Evolutionary conservation across 768 basidiomycete species (phyloP).

Genomic region (Tylopilus intermedius): DNA sequence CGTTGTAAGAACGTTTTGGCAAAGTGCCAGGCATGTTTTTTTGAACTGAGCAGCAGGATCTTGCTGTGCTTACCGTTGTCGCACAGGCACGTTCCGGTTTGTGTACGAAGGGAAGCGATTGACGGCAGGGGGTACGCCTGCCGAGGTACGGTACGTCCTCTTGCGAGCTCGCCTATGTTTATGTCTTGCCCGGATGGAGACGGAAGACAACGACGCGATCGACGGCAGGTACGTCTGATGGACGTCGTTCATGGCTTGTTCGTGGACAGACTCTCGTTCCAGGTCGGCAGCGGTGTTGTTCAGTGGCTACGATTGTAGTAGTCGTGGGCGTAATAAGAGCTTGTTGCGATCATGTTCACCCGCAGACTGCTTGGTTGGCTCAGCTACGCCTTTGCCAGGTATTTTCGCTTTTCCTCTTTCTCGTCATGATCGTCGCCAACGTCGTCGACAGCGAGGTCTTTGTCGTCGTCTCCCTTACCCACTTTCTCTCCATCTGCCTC

Average conservation of each 20-base stretch:
- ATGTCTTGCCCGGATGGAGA: slow-evolving; percentile 35
- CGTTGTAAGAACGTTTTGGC: slow-evolving; percentile 3
- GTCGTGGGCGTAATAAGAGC: neutral
- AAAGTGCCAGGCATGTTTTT: slow-evolving; percentile 47
- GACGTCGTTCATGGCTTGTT: neutral
- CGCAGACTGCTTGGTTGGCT: slow-evolving; percentile 66
- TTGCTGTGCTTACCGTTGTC: neutral
- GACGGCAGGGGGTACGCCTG: slow-evolving; percentile 47
- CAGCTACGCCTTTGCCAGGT: slow-evolving; percentile 84
- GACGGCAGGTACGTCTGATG: slow-evolving; percentile 50
- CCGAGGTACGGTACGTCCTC: slow-evolving; percentile 34
- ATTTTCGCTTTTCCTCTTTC: neutral
- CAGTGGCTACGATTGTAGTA: neutral
- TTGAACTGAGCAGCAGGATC: neutral
- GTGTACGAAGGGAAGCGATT: slow-evolving; percentile 51
- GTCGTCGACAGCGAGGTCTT: slow-evolving; percentile 61
- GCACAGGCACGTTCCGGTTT: slow-evolving; percentile 60
- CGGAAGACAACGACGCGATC: slow-evolving; percentile 62
- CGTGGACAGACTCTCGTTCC: neutral
- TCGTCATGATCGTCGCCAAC: neutral
- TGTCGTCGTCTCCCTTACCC: slow-evolving; percentile 74
- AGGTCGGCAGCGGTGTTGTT: slow-evolving; percentile 20
- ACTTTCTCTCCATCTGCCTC: slow-evolving; percentile 78
- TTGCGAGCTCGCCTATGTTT: neutral
- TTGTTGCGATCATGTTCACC: slow-evolving; percentile 4